Percentiles rank a stretch among this genome's conserved stretches.
Conservation (phyloP, 352 stramenopile species). For the Globisporangium sylvaticum region DNA sequence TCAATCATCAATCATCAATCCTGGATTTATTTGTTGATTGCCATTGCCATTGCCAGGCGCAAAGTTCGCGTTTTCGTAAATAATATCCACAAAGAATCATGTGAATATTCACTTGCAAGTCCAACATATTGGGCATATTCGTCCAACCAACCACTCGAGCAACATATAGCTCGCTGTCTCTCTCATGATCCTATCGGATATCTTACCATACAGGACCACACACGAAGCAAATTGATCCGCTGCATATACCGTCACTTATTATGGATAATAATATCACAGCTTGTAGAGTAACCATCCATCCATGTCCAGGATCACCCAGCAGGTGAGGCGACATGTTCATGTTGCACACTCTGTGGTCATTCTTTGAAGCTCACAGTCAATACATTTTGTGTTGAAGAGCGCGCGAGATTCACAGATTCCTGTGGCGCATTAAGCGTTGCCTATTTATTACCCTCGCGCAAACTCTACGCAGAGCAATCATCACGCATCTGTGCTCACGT, state of each 20-base stretch:
- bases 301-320: neutral
- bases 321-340: neutral
- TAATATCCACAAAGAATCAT: neutral
- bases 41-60: neutral
- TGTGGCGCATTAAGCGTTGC: neutral
- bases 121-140: too few species aligned
- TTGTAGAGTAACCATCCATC: neutral
- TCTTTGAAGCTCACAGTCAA: neutral
- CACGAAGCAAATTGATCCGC: neutral
- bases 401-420: neutral
- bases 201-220: neutral
- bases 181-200: neutral
- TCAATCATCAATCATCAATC: neutral
- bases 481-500: neutral
- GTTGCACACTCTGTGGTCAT: neutral
- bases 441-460: neutral
- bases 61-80: neutral
- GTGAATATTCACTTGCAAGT: neutral
- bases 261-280: too few species aligned
- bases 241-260: neutral
- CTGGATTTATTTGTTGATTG: conserved; percentile 15
- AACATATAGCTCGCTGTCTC: neutral
- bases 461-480: neutral
- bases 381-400: neutral
- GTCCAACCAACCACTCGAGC: neutral